Evolutionary conservation across 257 asterid genomes (phyloP), one percentile per base, ranked within the genome.

Genomic region (Solanum chilense): DNA sequence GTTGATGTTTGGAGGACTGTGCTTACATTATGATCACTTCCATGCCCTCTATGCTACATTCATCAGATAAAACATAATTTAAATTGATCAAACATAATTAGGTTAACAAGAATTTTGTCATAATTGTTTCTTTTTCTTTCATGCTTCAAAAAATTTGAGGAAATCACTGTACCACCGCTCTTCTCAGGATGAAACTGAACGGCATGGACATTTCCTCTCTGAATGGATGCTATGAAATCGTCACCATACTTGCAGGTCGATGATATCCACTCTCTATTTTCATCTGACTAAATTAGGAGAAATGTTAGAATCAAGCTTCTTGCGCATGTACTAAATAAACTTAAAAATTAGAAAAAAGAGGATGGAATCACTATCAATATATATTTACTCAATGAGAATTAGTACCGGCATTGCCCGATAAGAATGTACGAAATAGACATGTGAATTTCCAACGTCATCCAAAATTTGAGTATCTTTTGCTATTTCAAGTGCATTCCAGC

Each of bases 111-210:
- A 21, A 69, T 33, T 56, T 56, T 82, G n/a, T 52, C 86, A 74
- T 12, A 33, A 18, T 62, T 56, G 15, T 7, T 56, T 39, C 45
- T 33, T 33, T 33, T 82, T 21, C 31, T 52, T 82, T 56, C 70
- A 25, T 62, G 41, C 80, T 42, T 66, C 58, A 84, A 84, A 52
- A 42, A n/a, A 68, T 21, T 13, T n/a, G n/a, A 73, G 21, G 42
- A 66, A 76, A 75, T 84, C 31, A 42, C 78, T 93, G 77, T 85
- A 96, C 99, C 98, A 83, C 98, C 99, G 92, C 98, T 97, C 93
- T 95, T 97, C 92, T 97, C 99, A 3, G 99, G 99, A 88, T 97
- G 99, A 89, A 97, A 97, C 90, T 97, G 99, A 81, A 95, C 99
- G 25, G 98, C 99, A 25, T 95, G 96, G 69, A 95, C 98, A 88